These are phyloP conservation scores for Bolboschoenoplectus hybrid DNA, from an alignment of 202 grass and related monocot genomes.

Conservation along the genomic window DNA sequence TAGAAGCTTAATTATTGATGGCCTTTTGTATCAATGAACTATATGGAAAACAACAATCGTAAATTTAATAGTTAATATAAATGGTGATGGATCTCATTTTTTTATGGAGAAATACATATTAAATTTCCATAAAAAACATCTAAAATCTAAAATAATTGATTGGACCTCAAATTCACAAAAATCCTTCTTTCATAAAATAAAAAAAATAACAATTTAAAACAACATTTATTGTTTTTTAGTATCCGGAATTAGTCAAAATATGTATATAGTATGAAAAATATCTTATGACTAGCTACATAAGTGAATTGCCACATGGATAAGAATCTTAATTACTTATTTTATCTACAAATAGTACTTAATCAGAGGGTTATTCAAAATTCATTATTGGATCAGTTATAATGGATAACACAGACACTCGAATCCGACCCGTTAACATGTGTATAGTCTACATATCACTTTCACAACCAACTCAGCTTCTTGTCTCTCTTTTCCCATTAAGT, in stretches of 20 bases:
- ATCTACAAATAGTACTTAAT: background rate
- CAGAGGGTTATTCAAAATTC: background rate
- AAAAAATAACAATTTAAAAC: background rate
- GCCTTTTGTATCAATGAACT: no score
- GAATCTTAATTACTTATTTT: background rate
- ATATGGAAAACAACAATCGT: no score
- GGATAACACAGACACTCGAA: background rate
- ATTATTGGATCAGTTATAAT: background rate
- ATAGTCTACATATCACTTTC: background rate
- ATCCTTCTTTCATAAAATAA: no score
- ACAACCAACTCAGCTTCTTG: constrained; percentile 20
- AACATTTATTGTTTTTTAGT: background rate
- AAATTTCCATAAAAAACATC: no score
- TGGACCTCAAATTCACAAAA: no score
- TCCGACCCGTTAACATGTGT: background rate
- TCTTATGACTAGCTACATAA: background rate
- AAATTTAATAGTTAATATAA: no score
- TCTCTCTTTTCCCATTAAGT: background rate
- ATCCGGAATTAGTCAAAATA: background rate
- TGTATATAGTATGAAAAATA: background rate
- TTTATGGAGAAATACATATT: no score
- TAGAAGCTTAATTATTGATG: no score
- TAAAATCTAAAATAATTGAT: no score
- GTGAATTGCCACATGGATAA: background rate
- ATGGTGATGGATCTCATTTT: no score